A percentile compares a stretch with the other conserved stretches of the same genome.
Evolutionary conservation across 2,329 filamentous ascomycete genomes (phyloP).

Genomic region (Apiospora aurea): DNA sequence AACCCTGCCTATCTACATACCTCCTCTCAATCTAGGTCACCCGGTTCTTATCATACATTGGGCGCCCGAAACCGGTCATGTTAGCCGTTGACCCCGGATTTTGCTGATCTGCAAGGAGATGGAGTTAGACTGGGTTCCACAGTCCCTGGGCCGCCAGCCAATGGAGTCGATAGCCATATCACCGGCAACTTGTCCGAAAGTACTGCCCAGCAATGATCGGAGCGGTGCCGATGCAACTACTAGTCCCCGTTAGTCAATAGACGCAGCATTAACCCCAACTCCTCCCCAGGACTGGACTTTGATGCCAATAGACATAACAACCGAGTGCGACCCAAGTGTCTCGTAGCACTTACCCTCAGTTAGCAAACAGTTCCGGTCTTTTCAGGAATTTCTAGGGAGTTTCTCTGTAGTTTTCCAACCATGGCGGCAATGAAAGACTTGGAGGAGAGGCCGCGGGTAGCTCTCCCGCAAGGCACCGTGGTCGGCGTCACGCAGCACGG

Average conservation of each 20-base stretch:
- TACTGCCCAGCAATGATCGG: not conserved
- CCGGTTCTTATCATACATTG: not conserved
- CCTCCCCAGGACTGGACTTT: not conserved
- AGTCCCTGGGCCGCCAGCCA: not conserved
- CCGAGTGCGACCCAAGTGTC: not conserved
- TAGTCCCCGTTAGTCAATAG: not conserved
- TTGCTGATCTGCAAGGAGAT: slow-evolving; percentile 1
- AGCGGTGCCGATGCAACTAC: slow-evolving; percentile 3
- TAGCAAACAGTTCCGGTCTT: too few relatives aligned
- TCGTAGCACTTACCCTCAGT: not conserved
- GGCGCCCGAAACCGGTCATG: not conserved
- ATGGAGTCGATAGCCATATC: slow-evolving; percentile 7
- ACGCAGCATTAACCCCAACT: not conserved
- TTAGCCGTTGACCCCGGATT: slow-evolving; percentile 9
- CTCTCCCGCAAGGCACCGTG: slow-evolving; percentile 33
- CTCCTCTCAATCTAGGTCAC: not conserved
- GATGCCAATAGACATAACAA: not conserved
- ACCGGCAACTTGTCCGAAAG: slow-evolving; percentile 4
- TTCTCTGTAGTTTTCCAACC: too few relatives aligned
- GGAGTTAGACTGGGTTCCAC: not conserved
- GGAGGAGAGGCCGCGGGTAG: slow-evolving; percentile 28
- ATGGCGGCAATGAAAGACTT: not conserved
- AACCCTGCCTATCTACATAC: not conserved
- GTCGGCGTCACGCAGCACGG: slow-evolving; percentile 35
- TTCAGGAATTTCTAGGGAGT: too few relatives aligned